Evolutionary conservation across 2,329 filamentous ascomycete genomes (phyloP), one percentile per base, ranked within the genome.

Genomic region (Apiospora phragmitis): DNA sequence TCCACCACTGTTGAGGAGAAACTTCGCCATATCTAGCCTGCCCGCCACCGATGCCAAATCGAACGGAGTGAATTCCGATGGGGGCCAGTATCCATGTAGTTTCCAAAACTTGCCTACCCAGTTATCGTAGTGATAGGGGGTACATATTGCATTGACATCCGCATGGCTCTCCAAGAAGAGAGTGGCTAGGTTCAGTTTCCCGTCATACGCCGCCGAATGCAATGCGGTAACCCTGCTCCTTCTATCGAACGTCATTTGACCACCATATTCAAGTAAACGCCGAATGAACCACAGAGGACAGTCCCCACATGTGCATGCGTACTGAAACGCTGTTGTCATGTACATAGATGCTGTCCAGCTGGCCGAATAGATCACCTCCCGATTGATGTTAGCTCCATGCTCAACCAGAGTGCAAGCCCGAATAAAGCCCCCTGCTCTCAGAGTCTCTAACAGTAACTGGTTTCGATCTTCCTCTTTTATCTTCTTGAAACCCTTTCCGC

Each of bases 381-480:
- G 5, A 6, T 55, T 32, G 6, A 55, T 9, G 14, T 32, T 55
- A 0, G 16, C 26, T 0, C 49, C 49, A n/a, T 6, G 3, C 18
- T 38, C 29, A 14, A 62, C n/a, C 32, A 62, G 9, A 21, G 18
- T 62, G 55, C 9, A 24, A 6, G 55, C 55, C 55, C 55, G 38
- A 11, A 2, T n/a, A 7, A 62, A 11, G 32, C 18, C 8, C 1
- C 8, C 7, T 12, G 6, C 3, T 6, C 9, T 12, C 7, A 62
- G n/a, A 1, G 18, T n/a, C 0, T 12, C 18, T 2, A 5, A 1
- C 8, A 38, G 5, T 4, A 62, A 11, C 3, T 3, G 0, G 16
- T 1, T 2, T 9, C 29, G 55, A 5, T 62, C 55, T 1, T n/a
- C 18, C 3, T 62, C 8, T 1, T 38, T 2, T 4, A 62, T 11